phyloP scores from a whole-genome alignment of 1,284 basidiomycete genomes.

The Laetiporus sulphureus region DNA sequence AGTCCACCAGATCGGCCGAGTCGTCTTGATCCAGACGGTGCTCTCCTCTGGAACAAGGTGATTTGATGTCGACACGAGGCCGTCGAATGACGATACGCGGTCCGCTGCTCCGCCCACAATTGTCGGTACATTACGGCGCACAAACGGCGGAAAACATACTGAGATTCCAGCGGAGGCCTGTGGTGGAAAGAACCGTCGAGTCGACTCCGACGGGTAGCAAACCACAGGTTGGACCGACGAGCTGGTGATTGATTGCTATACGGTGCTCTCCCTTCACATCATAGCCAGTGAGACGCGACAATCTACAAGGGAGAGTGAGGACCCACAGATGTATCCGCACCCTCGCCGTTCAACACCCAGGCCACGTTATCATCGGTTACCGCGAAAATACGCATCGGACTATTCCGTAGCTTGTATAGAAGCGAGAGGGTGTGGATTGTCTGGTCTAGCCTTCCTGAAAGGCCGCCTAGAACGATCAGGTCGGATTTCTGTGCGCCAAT shows the following conservation, averaged over 20 bases:
- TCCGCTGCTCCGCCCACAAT: slow-evolving; percentile 34
- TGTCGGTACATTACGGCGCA: neutral
- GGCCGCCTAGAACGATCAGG: slow-evolving; percentile 81
- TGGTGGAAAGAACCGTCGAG: slow-evolving; percentile 70
- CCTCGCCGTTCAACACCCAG: slow-evolving; percentile 79
- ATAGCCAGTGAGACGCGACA: neutral
- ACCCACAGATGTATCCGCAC: neutral
- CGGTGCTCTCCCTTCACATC: slow-evolving; percentile 66
- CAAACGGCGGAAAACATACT: slow-evolving; percentile 38
- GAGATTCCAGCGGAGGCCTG: slow-evolving; percentile 88
- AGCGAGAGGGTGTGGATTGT: slow-evolving; percentile 87
- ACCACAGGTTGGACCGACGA: slow-evolving; percentile 87
- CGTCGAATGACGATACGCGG: slow-evolving; percentile 69
- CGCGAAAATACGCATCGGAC: slow-evolving; percentile 59
- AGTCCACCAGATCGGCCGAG: slow-evolving; percentile 81
- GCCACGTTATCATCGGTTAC: slow-evolving; percentile 85
- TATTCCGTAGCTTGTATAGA: slow-evolving; percentile 74
- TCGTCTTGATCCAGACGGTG: slow-evolving; percentile 68
- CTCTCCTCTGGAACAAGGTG: slow-evolving; percentile 65
- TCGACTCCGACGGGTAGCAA: slow-evolving; percentile 85
- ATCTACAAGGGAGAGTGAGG: too few relatives aligned
- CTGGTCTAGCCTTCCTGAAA: slow-evolving; percentile 90
- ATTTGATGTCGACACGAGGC: slow-evolving; percentile 88
- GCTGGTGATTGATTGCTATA: slow-evolving; percentile 65
- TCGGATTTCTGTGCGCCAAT: slow-evolving; percentile 26